Evolutionary conservation across 345 rosid species (phyloP).

Genomic region (Pugionium cornutum): DNA sequence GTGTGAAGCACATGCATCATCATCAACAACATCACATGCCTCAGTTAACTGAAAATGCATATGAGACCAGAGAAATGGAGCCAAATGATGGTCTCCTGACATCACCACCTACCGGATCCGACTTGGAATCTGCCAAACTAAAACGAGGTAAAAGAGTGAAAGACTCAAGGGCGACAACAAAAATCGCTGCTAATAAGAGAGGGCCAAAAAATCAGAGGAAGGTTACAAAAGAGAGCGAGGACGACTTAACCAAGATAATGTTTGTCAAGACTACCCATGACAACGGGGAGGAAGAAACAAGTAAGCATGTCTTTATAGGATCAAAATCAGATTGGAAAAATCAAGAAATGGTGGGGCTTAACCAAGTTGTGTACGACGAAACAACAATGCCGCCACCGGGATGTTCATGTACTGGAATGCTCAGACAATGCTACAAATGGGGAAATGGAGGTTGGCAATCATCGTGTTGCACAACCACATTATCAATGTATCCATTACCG

Average conservation of each 20-base stretch:
- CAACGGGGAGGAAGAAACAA: conserved; percentile 55
- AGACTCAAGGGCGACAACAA: conserved; percentile 51
- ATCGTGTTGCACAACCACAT: conserved; percentile 89
- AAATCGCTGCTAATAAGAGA: conserved; percentile 57
- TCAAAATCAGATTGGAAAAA: conserved; percentile 84
- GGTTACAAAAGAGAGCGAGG: conserved; percentile 75
- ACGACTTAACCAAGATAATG: conserved; percentile 56
- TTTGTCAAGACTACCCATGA: conserved; percentile 59
- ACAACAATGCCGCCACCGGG: conserved; percentile 88
- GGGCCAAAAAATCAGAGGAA: conserved; percentile 63
- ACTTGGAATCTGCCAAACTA: conserved; percentile 60
- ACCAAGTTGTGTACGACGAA: conserved; percentile 89
- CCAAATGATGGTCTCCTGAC: conserved; percentile 47
- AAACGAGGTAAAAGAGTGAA: conserved; percentile 68
- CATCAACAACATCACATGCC: conserved; percentile 65
- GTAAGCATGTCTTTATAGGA: conserved; percentile 44
- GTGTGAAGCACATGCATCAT: conserved; percentile 74
- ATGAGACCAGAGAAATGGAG: conserved; percentile 62
- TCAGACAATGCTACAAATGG: conserved; percentile 67
- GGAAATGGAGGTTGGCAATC: conserved; percentile 77
- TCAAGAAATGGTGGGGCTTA: conserved; percentile 77
- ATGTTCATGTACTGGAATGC: conserved; percentile 90
- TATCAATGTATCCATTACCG: conserved; percentile 88
- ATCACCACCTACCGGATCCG: conserved; percentile 49
- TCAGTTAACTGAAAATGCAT: conserved; percentile 60